Conservation (phyloP, 108 stramenopile genomes). For the Fistulifera solaris region DNA sequence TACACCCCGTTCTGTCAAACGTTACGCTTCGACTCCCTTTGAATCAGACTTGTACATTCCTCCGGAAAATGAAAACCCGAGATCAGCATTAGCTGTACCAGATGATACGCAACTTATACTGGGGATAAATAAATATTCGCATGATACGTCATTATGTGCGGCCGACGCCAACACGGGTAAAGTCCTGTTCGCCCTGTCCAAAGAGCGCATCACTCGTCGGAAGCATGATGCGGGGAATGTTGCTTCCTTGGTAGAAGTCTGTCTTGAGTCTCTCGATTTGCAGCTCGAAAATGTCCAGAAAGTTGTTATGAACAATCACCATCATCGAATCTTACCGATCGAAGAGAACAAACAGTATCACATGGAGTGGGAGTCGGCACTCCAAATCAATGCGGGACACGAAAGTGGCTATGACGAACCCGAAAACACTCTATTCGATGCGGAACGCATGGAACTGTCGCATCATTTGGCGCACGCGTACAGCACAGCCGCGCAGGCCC, state of each 20-base stretch:
- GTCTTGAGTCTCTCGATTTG: constrained; percentile 69
- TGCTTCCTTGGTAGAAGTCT: constrained; percentile 64
- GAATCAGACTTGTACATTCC: constrained; percentile 68
- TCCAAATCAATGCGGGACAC: constrained; percentile 60
- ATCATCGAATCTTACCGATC: constrained; percentile 78
- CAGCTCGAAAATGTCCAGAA: constrained; percentile 56
- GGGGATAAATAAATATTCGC: constrained; percentile 90
- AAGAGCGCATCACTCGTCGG: constrained; percentile 76
- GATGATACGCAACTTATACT: constrained; percentile 63
- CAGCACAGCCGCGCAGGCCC: constrained; percentile 71
- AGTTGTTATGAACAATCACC: constrained; percentile 93
- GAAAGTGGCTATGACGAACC: constrained; percentile 68
- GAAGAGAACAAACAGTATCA: constrained; percentile 30
- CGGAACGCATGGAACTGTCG: constrained; percentile 60
- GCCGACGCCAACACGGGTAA: constrained; percentile 64
- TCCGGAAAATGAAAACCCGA: constrained; percentile 16
- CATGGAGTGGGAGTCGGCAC: constrained; percentile 72
- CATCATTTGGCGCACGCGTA: constrained; percentile 97
- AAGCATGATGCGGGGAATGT: constrained; percentile 91
- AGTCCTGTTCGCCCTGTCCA: constrained; percentile 80
- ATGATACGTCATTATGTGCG: constrained; percentile 84
- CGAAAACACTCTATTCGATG: constrained; percentile 42
- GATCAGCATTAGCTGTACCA: constrained; percentile 22
- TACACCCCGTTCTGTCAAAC: too few species aligned
- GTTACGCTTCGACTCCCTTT: constrained; percentile 54